Evolutionary conservation across 208 protist species (phyloP).

Genomic region (Entamoeba moshkovskii): DNA sequence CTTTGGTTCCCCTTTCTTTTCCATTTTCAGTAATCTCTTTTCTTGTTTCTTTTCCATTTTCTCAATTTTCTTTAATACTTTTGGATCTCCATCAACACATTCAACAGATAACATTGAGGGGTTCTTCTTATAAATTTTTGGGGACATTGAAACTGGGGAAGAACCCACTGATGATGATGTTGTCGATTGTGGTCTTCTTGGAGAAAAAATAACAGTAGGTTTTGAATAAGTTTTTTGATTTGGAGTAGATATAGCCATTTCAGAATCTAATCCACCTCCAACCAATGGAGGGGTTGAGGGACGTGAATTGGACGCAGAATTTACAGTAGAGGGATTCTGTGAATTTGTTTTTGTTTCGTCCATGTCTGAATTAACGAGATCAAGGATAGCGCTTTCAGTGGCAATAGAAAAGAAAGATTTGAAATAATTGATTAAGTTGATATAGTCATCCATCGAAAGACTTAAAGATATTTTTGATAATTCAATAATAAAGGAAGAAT

Average conservation of each 20-base stretch:
- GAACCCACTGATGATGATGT: not conserved
- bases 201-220: not conserved
- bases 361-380: not conserved
- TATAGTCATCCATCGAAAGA: not conserved
- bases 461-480: not conserved
- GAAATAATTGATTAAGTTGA: not conserved
- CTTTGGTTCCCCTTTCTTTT: not conserved
- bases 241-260: not conserved
- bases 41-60: not conserved
- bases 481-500: not conserved
- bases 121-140: too few relatives aligned
- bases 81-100: not conserved
- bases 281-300: not conserved
- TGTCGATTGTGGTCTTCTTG: not conserved
- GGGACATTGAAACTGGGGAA: not conserved
- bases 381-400: not conserved
- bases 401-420: not conserved
- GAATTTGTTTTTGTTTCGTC: not conserved
- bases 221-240: not conserved
- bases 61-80: not conserved
- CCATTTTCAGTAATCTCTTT: not conserved
- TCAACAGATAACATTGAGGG: not conserved
- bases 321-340: not conserved
- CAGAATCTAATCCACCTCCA: not conserved
- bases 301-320: not conserved